These are phyloP conservation scores for Hypoxylon sp. DNA, from an alignment of 2,329 filamentous ascomycete species.

Conservation along the genomic window DNA sequence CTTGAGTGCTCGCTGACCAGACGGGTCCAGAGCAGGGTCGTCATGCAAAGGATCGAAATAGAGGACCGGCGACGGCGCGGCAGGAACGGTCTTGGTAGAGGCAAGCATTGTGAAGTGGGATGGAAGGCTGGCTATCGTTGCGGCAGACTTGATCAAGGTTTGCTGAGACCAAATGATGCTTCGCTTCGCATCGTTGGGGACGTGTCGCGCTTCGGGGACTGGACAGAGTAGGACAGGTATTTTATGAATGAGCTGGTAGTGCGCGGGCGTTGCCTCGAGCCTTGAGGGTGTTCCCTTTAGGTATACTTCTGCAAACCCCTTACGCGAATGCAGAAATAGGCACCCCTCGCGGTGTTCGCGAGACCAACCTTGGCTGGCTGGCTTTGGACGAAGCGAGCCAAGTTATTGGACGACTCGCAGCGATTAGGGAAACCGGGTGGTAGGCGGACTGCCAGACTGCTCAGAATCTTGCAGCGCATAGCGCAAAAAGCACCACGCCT, in stretches of 20 bases:
- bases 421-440: constrained; percentile 23
- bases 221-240: constrained; percentile 16
- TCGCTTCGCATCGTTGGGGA: constrained; percentile 35
- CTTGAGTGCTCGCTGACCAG: constrained; percentile 46
- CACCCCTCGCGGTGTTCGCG: constrained; percentile 22
- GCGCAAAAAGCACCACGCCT: constrained; percentile 21
- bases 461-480: constrained; percentile 26
- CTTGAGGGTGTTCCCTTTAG: constrained; percentile 13
- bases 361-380: constrained; percentile 13
- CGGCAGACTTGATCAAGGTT: constrained; percentile 20
- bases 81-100: constrained; percentile 40
- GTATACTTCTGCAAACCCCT: constrained; percentile 27
- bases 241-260: constrained; percentile 15
- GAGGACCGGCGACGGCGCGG: constrained; percentile 40
- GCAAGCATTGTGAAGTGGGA: constrained; percentile 42
- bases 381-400: constrained; percentile 10
- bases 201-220: constrained; percentile 5
- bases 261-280: constrained; percentile 6
- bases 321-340: constrained; percentile 31
- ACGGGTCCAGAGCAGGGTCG: constrained; percentile 36
- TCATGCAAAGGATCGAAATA: constrained; percentile 44
- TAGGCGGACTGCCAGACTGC: constrained; percentile 22
- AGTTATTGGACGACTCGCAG: constrained; percentile 35
- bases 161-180: constrained; percentile 32
- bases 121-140: constrained; percentile 19